Base-by-base conservation (phyloP, 306 rosid genomes). In the Cicer judaicum region DNA sequence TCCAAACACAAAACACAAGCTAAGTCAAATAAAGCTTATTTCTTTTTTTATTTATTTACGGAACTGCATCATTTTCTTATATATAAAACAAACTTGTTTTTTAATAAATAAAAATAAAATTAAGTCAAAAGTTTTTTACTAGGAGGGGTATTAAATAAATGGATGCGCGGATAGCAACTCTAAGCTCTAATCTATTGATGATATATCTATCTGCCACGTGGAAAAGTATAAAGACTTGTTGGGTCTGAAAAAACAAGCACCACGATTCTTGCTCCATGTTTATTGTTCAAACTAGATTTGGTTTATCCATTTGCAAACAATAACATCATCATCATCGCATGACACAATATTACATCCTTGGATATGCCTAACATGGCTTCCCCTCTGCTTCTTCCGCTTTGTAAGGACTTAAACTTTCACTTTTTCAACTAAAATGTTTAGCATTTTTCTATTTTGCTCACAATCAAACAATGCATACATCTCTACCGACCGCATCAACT, bases 221-320 rank as follows among this genome's bases (percentile, higher is more conserved):
- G 57, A 47, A 48, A 43, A 68, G 73, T 68, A 34, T 68, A 54
- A 54, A 54, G 61, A 54, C 21, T n/a, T 3, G 36, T 11, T n/a
- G 44, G 24, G n/a, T 8, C 56, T 29, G 13, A 68, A 68, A 68
- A 68, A 68, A 48, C 24, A 68, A 13, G 5, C 8, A 47, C 73
- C 57, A 47, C 59, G 34, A 47, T 47, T 34, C 21, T 21, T 67
- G 19, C 8, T 24, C 46, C 73, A 49, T 50, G 62, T 69, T 52
- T 52, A 39, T 50, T 50, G 63, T 52, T 52, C 5, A 70, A 60
- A 54, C 40, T 11, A 50, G 89, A 85, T 84, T 83, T 88, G 88
- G 89, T 90, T 77, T 88, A 91, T 88, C 96, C 90, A 70, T 85
- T 82, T 74, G 80, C 70, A 42, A 46, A 61, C 80, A 60, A 34